phyloP scores from a whole-genome alignment of 768 basidiomycete genomes.

The Lactarius evosmus region DNA sequence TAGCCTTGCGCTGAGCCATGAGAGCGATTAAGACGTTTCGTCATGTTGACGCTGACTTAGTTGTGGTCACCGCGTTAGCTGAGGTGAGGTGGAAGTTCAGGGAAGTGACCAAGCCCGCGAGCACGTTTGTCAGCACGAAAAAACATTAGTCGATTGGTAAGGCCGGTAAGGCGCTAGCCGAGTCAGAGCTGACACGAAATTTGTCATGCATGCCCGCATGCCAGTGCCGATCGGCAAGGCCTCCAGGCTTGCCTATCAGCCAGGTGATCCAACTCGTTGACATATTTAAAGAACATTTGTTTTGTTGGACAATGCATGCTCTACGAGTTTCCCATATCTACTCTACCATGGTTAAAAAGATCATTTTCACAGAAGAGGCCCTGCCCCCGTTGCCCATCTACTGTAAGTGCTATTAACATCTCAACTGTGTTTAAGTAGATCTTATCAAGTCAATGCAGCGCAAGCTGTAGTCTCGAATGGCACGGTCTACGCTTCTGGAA shows the following conservation, averaged over 20 bases:
- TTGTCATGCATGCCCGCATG: too few species aligned
- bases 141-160: too few species aligned
- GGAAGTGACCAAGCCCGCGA: too few species aligned
- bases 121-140: too few species aligned
- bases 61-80: neutral
- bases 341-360: constrained; percentile 33
- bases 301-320: too few species aligned
- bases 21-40: neutral
- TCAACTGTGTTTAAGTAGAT: too few species aligned
- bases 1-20: neutral
- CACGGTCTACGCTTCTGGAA: constrained; percentile 42
- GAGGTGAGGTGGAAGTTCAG: too few species aligned
- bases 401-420: constrained; percentile 30
- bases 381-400: constrained; percentile 37
- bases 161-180: too few species aligned
- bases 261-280: neutral
- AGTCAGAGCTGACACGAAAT: too few species aligned
- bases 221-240: too few species aligned
- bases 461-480: constrained; percentile 39
- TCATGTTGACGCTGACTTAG: neutral
- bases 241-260: too few species aligned
- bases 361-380: constrained; percentile 35
- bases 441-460: constrained; percentile 30
- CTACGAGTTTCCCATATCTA: neutral
- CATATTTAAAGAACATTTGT: too few species aligned